Evolutionary conservation across 139 green algal genomes (phyloP).

Genomic region (Auxenochlorella pyrenoidosa): DNA sequence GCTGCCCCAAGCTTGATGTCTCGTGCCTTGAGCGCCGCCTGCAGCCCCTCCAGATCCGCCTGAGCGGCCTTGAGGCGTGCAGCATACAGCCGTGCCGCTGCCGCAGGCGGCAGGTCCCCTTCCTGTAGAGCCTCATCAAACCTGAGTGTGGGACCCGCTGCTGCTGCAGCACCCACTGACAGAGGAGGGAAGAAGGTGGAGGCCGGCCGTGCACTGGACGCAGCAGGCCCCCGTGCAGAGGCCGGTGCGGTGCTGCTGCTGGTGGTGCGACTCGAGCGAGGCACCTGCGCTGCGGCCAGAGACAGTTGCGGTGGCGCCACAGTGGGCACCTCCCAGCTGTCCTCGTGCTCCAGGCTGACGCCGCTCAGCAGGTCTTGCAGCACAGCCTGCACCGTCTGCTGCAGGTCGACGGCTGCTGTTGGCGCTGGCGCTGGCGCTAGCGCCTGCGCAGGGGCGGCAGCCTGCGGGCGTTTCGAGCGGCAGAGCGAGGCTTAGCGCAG

Average conservation of each 20-base stretch:
- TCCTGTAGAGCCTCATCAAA: background rate
- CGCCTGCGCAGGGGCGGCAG: background rate
- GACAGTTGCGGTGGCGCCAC: background rate
- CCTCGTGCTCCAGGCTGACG: constrained; percentile 2
- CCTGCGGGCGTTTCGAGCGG: background rate
- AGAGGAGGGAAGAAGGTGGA: no score
- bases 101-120: constrained; percentile 11
- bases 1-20: constrained; percentile 13
- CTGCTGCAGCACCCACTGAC: background rate
- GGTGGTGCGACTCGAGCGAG: background rate
- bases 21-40: background rate
- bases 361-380: constrained; percentile 12
- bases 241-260: background rate
- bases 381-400: constrained; percentile 21
- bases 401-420: background rate
- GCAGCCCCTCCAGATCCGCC: constrained; percentile 4
- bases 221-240: background rate
- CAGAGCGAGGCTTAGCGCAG: no score
- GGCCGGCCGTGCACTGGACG: background rate
- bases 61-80: constrained; percentile 16
- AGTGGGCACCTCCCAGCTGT: background rate
- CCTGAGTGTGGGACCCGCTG: background rate
- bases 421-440: background rate
- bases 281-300: background rate
- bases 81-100: background rate